These are phyloP conservation scores for Simmondsia chinensis DNA, from an alignment of 148 eudicot species.

Conservation along the genomic window DNA sequence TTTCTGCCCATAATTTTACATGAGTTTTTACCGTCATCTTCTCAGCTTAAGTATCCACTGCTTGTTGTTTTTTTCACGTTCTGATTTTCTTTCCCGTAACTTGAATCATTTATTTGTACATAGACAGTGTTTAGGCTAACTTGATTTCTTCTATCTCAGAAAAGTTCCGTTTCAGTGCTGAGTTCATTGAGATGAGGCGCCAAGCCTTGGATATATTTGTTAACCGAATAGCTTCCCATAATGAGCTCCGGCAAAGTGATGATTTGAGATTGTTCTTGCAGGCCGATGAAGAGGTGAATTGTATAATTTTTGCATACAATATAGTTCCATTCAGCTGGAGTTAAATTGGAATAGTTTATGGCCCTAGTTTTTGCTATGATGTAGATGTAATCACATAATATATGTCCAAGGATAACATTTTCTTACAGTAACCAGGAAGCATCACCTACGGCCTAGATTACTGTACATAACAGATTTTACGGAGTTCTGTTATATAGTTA, in stretches of 20 bases:
- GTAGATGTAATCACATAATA: too few species aligned
- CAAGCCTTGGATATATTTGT: conserved; percentile 86
- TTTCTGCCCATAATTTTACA: too few species aligned
- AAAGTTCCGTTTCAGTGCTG: conserved; percentile 95
- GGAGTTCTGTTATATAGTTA: background rate
- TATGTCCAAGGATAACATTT: too few species aligned
- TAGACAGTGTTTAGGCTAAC: background rate
- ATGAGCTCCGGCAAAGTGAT: conserved; percentile 77
- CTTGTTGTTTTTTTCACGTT: too few species aligned
- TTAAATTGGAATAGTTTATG: too few species aligned
- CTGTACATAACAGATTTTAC: background rate
- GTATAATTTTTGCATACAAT: too few species aligned
- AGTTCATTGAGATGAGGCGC: conserved; percentile 97
- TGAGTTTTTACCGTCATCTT: too few species aligned
- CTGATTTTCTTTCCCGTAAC: too few species aligned
- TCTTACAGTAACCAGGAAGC: too few species aligned
- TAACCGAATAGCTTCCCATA: conserved; percentile 86
- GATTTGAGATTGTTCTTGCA: conserved; percentile 86
- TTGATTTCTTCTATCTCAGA: conserved; percentile 37
- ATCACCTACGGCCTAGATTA: background rate
- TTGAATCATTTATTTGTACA: background rate
- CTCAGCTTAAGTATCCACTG: too few species aligned
- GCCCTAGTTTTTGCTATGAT: too few species aligned
- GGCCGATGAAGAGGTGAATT: conserved; percentile 92
- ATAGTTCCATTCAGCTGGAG: too few species aligned